Conservation (phyloP, 345 rosid species). For the Passiflora organensis region DNA sequence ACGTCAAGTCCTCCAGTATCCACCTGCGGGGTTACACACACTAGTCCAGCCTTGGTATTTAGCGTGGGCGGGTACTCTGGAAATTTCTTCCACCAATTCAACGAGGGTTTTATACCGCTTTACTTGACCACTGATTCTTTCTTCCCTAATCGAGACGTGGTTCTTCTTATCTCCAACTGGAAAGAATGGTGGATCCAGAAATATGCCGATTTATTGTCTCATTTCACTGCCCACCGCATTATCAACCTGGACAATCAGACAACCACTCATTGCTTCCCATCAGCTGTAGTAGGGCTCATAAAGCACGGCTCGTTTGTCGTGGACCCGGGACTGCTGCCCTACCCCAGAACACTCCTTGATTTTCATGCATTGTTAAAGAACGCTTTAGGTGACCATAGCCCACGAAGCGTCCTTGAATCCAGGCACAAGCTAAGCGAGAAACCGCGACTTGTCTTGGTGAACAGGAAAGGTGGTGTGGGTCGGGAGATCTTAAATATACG, state of each 20-base stretch:
- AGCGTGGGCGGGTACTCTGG: slow-evolving; percentile 34
- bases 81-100: slow-evolving; percentile 39
- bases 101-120: slow-evolving; percentile 31
- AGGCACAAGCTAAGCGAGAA: neutral
- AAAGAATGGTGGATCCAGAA: slow-evolving; percentile 24
- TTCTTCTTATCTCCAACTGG: slow-evolving; percentile 15
- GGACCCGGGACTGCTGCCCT: slow-evolving; percentile 20
- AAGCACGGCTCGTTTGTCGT: slow-evolving; percentile 28
- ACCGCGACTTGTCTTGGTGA: slow-evolving; percentile 20
- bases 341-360: slow-evolving; percentile 7
- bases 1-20: slow-evolving; percentile 15
- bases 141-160: slow-evolving; percentile 16
- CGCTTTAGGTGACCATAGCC: no score
- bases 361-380: slow-evolving; percentile 18
- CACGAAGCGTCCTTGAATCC: neutral
- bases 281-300: slow-evolving; percentile 27
- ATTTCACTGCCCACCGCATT: slow-evolving; percentile 15
- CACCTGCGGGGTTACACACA: slow-evolving; percentile 25
- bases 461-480: slow-evolving; percentile 3
- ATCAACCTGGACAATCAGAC: slow-evolving; percentile 15
- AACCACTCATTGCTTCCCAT: slow-evolving; percentile 31
- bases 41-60: slow-evolving; percentile 27
- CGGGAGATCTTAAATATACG: slow-evolving; percentile 20
- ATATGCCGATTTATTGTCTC: slow-evolving; percentile 17
- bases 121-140: slow-evolving; percentile 31